Evolutionary conservation across 2,329 filamentous ascomycete genomes (phyloP), one percentile per base, ranked within the genome.

Genomic region (Aspergillus pseudonomiae): DNA sequence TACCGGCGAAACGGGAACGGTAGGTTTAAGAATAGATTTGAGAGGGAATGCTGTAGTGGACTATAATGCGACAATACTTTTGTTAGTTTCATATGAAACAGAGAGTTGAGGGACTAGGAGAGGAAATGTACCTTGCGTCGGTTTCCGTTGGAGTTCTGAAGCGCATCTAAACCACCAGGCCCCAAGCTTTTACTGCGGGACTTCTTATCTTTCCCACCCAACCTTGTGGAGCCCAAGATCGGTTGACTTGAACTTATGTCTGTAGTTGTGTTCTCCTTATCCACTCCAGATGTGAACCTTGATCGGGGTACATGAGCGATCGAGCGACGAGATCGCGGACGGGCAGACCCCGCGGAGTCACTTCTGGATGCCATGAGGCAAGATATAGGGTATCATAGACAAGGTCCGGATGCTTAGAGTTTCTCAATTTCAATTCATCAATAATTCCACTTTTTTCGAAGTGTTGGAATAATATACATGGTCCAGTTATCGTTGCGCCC

Each of bases 101-200:
- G 26, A 54, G 46, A 26, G 53, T 46, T 53, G 53, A 58, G 41
- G 52, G 59, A 43, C 10, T 55, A 19, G 26, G 52, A 53, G 39
- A 57, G 39, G n/a, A 45, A 63, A 70, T 83, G 74, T 85, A 95
- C 93, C 81, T 93, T 91, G 77, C 91, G 87, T 71, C 91, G 84
- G 76, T 96, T 96, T 39, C 91, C 92, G 73, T 84, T 87, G 52
- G 86, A 86, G 73, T 90, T 86, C 77, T 91, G 93, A 61, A 96
- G 84, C 62, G 90, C 89, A 82, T 96, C 93, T 53, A 97, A 80
- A 30, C 94, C 93, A 57, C 94, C 95, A 19, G 95, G 94, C 2
- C 95, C 95, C 70, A 99, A 89, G 80, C 94, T 98, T 83, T 97
- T 98, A 80, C 94, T 97, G 68, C 95, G 89, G 63, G 90, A 91